Percentiles rank a stretch among this genome's conserved stretches.
phyloP scores from a whole-genome alignment of 768 basidiomycete species.

The Mycena vulgaris region DNA sequence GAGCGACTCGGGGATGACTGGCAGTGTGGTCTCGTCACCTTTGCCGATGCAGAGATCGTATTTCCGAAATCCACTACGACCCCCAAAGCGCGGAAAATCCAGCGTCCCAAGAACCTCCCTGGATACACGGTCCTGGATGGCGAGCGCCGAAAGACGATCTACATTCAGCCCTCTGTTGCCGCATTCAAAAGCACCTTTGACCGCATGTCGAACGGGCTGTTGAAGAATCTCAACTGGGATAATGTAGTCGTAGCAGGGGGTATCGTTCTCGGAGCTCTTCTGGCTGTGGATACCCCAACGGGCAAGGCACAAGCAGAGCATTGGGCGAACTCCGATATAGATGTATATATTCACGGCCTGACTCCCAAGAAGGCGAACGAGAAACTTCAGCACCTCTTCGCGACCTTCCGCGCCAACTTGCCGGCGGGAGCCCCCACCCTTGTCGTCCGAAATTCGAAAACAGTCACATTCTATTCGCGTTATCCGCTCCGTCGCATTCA shows the following conservation, averaged over 20 bases:
- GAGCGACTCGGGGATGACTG: too few species aligned
- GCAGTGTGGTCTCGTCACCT: neutral
- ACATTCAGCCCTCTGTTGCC: conserved; percentile 4
- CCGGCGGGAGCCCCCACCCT: neutral
- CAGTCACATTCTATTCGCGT: conserved; percentile 24
- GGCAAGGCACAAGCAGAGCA: neutral
- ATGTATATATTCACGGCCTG: conserved; percentile 24
- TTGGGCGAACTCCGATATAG: conserved; percentile 19
- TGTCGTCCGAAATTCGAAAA: conserved; percentile 24
- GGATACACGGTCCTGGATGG: neutral
- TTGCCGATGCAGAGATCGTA: neutral
- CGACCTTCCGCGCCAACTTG: conserved; percentile 6
- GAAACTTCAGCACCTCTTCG: conserved; percentile 15
- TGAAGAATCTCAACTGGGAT: conserved; percentile 8
- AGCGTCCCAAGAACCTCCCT: neutral
- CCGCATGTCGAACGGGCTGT: neutral
- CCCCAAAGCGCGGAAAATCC: neutral
- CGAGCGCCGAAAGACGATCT: neutral
- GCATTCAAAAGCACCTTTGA: conserved; percentile 7
- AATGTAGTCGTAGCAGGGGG: conserved; percentile 11
- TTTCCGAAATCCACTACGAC: neutral
- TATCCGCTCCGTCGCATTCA: conserved; percentile 27
- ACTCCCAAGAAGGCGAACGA: neutral
- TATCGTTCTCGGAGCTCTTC: conserved; percentile 5
- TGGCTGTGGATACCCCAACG: neutral